Percentiles rank a stretch among this genome's conserved stretches.
Conservation (phyloP, 805 yeast genomes). For the Hanseniaspora lachancei region DNA sequence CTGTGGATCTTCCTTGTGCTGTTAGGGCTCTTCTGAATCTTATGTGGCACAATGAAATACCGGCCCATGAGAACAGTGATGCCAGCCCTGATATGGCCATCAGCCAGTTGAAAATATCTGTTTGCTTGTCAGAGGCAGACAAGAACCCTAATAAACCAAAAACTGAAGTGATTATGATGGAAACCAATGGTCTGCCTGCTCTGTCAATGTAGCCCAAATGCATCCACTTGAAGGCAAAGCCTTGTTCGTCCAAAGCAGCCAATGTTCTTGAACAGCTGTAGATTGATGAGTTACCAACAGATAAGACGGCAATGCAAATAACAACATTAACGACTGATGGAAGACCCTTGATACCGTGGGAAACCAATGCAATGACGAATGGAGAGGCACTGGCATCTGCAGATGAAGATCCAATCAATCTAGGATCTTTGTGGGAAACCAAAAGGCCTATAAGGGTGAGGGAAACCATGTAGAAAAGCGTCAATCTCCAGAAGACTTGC, state of each 20-base stretch:
- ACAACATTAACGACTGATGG: slow-evolving; percentile 59
- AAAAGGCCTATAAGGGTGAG: slow-evolving; percentile 34
- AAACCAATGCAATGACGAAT: slow-evolving; percentile 56
- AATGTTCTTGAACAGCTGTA: slow-evolving; percentile 57
- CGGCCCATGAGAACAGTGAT: slow-evolving; percentile 50
- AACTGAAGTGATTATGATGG: slow-evolving; percentile 36
- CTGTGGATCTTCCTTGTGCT: slow-evolving; percentile 53
- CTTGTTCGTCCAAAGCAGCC: slow-evolving; percentile 49
- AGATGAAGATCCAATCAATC: slow-evolving; percentile 36
- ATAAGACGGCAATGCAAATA: slow-evolving; percentile 50
- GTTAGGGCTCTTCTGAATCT: slow-evolving; percentile 52
- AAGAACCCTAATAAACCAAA: slow-evolving; percentile 50
- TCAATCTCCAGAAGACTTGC: slow-evolving; percentile 45
- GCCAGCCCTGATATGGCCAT: slow-evolving; percentile 52
- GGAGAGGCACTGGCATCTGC: slow-evolving; percentile 62
- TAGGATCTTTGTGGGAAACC: slow-evolving; percentile 34
- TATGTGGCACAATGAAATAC: slow-evolving; percentile 46
- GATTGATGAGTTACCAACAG: slow-evolving; percentile 64
- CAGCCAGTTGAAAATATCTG: slow-evolving; percentile 50
- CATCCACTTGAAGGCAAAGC: slow-evolving; percentile 39
- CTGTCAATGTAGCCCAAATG: slow-evolving; percentile 49
- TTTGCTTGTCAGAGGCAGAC: slow-evolving; percentile 40
- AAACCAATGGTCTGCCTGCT: slow-evolving; percentile 53
- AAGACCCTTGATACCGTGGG: slow-evolving; percentile 51
- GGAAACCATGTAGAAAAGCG: slow-evolving; percentile 36